Evolutionary conservation across 2,329 filamentous ascomycete genomes (phyloP).

Genomic region (Ceratocystis diversiconidia): DNA sequence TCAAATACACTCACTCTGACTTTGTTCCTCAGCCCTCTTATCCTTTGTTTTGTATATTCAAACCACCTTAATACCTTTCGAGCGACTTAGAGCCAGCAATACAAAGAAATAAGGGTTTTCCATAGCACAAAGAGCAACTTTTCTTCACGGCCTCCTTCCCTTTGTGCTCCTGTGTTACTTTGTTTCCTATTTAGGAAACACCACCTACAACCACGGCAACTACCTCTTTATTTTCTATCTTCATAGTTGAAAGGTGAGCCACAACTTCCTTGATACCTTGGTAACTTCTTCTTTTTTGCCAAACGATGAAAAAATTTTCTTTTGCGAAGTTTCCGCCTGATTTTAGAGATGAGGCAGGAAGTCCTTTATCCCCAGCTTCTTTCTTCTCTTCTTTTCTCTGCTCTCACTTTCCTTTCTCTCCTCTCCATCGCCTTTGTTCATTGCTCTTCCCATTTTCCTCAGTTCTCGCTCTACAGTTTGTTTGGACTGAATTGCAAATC

Average conservation of each 20-base stretch:
- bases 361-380: background rate
- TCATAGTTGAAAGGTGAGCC: background rate
- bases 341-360: background rate
- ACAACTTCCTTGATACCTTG: background rate
- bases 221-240: background rate
- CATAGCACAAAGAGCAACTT: background rate
- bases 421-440: background rate
- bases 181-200: background rate
- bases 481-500: background rate
- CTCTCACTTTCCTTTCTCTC: background rate
- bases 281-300: background rate
- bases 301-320: background rate
- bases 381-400: background rate
- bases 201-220: background rate
- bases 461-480: background rate
- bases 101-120: background rate
- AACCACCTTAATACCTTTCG: background rate
- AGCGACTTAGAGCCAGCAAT: background rate
- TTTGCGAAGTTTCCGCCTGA: background rate
- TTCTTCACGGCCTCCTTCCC: background rate
- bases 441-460: background rate
- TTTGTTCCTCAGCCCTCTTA: background rate
- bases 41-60: background rate
- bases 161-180: background rate
- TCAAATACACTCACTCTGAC: background rate